phyloP scores from a whole-genome alignment of 768 basidiomycete genomes.

The Mycena galericulata region DNA sequence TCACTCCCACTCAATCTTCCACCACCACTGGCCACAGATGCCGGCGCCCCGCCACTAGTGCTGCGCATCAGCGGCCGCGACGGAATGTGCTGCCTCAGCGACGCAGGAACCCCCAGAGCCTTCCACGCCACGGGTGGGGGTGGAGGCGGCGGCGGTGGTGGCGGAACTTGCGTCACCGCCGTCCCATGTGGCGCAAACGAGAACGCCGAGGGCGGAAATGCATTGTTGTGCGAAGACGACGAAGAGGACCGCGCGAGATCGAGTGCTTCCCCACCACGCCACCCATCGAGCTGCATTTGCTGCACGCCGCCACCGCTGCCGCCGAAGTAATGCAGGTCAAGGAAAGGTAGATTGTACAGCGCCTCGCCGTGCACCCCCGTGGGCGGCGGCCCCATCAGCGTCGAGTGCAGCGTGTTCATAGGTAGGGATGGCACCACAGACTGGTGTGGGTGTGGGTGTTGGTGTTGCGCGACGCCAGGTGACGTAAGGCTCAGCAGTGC shows the following conservation, averaged over 20 bases:
- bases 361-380: constrained; percentile 8
- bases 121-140: constrained; percentile 18
- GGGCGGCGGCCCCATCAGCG: constrained; percentile 10
- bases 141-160: neutral
- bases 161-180: neutral
- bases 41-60: constrained; percentile 19
- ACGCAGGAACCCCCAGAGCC: constrained; percentile 32
- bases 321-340: constrained; percentile 79
- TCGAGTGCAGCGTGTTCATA: constrained; percentile 8
- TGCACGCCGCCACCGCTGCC: constrained; percentile 30
- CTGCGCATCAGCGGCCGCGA: constrained; percentile 28
- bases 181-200: constrained; percentile 17
- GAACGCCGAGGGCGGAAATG: constrained; percentile 19
- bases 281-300: constrained; percentile 21
- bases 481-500: too few relatives aligned
- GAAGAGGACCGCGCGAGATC: constrained; percentile 50
- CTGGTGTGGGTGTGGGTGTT: neutral
- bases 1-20: constrained; percentile 14
- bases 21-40: neutral
- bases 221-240: neutral
- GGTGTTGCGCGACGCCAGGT: neutral
- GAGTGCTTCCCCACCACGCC: constrained; percentile 49
- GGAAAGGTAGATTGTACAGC: constrained; percentile 69
- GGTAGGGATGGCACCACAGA: neutral
- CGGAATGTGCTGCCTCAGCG: constrained; percentile 35